Percentiles rank a stretch among this genome's conserved stretches.
phyloP scores from a whole-genome alignment of 768 basidiomycete genomes.

The Lentinula detonsa region DNA sequence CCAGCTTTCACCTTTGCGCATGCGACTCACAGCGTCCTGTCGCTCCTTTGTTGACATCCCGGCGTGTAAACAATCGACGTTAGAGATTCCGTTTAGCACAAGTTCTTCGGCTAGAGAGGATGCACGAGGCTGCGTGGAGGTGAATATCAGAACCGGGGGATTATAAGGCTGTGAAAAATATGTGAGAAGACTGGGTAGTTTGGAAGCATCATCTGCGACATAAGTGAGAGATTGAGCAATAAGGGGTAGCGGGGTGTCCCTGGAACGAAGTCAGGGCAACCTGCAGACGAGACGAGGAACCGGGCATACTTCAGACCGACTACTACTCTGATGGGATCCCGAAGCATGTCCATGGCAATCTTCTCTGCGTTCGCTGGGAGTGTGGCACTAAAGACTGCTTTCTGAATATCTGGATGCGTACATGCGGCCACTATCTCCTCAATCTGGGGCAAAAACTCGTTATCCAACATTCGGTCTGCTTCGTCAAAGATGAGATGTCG shows the following conservation, averaged over 20 bases:
- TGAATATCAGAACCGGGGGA: slow-evolving; percentile 89
- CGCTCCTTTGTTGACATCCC: slow-evolving; percentile 85
- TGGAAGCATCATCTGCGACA: slow-evolving; percentile 91
- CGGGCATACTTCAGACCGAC: slow-evolving; percentile 86
- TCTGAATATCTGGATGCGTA: slow-evolving; percentile 62
- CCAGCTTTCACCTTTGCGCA: slow-evolving; percentile 91
- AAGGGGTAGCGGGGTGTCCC: slow-evolving; percentile 91
- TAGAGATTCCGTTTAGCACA: slow-evolving; percentile 66
- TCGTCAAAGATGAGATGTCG: slow-evolving; percentile 86
- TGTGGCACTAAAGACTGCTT: slow-evolving; percentile 92
- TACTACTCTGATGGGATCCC: slow-evolving; percentile 87
- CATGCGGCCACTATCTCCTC: slow-evolving; percentile 84
- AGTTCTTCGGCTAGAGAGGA: slow-evolving; percentile 78
- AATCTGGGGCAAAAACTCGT: slow-evolving; percentile 84
- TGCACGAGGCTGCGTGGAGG: slow-evolving; percentile 83
- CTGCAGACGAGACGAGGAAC: neutral
- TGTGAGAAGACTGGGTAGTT: slow-evolving; percentile 80
- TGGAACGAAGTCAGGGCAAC: slow-evolving; percentile 21
- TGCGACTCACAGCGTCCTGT: slow-evolving; percentile 76
- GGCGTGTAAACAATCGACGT: slow-evolving; percentile 89
- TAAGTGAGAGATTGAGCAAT: slow-evolving; percentile 87
- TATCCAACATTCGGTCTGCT: slow-evolving; percentile 85
- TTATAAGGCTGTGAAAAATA: slow-evolving; percentile 80
- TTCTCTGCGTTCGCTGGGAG: slow-evolving; percentile 86
- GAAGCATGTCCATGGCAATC: slow-evolving; percentile 78